Evolutionary conservation across 2,329 filamentous ascomycete species (phyloP), one percentile per base, ranked within the genome.

Genomic region (Xylariaceae sp.): DNA sequence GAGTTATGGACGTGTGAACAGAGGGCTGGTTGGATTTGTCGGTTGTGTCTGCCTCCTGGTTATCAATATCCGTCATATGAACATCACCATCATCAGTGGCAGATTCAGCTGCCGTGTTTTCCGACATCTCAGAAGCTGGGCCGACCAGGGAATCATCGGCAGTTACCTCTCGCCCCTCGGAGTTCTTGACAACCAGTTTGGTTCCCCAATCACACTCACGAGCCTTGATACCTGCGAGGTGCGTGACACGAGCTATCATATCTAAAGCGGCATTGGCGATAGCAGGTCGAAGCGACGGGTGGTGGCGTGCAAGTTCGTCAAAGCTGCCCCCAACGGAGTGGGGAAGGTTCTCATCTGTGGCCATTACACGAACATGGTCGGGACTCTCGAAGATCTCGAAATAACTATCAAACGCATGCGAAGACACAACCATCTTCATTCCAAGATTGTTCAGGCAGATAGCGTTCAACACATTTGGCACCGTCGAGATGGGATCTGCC

Each of bases 321-420:
- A 98, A 96, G 28, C 82, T 85, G 17, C 76, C 77, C 9, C 92
- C 92, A 34, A 98, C 74, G 27, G 79, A 77, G 19, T 75, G 76
- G 8, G 89, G 76, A 41, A 94, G 71, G 24, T 71, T 68, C 4
- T 74, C 69, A 49, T 95, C 90, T 26, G 71, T 69, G 46, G 86
- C 80, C 73, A 98, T 81, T 47, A 83, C 84, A 52, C 85, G 86
- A 41, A 98, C 80, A 62, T 99, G 94, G 12, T 80, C 75, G 2
- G 88, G 81, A 50, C 88, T 97, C 62, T 96, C 87, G 50, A 98
- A 98, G n/a, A 97, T 88, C 59, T 96, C 87, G 49, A 98, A 84
- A 59, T 89, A 97, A 51, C 80, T 85, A 40, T 89, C 82, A 31
- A 98, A 72, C 2, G 88, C 89, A 41, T 79, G 74, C 0, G 89